Evolutionary conservation across 2,329 filamentous ascomycete genomes (phyloP).

Genomic region (Neoarthrinium moseri): DNA sequence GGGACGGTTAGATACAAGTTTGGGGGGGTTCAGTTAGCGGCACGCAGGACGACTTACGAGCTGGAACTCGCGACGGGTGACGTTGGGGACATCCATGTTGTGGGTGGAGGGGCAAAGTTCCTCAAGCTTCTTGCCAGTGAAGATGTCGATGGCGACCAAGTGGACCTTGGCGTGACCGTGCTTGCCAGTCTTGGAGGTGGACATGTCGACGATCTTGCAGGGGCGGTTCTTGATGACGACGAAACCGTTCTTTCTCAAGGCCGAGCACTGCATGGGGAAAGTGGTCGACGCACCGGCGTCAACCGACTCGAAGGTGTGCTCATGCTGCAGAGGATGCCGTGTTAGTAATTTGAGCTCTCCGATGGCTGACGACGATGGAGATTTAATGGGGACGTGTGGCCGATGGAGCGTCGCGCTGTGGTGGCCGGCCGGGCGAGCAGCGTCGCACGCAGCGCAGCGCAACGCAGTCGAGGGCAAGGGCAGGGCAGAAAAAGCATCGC

Average conservation of each 20-base stretch:
- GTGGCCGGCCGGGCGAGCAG: no score
- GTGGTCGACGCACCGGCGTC: conserved; percentile 95
- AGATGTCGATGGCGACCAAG: conserved; percentile 96
- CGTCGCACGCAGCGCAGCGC: no score
- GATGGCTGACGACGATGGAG: no score
- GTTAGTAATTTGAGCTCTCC: no score
- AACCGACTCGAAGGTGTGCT: conserved; percentile 81
- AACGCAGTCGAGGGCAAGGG: no score
- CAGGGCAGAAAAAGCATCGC: conserved; percentile 8
- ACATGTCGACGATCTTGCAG: conserved; percentile 99
- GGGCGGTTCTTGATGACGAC: conserved; percentile 98
- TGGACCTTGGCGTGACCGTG: conserved; percentile 99
- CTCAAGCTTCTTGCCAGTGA: conserved; percentile 99
- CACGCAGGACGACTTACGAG: conserved; percentile 64
- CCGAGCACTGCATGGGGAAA: conserved; percentile 99
- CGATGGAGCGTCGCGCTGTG: no score
- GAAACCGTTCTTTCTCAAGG: conserved; percentile 98
- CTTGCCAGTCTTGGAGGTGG: conserved; percentile 99
- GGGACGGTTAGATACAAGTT: conserved; percentile 13
- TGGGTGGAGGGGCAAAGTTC: conserved; percentile 97
- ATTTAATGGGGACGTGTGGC: no score
- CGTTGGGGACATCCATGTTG: conserved; percentile 98
- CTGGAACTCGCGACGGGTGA: conserved; percentile 86
- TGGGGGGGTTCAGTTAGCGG: neutral
- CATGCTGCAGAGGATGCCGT: conserved; percentile 48